Base-by-base conservation (phyloP, 176 grass and related monocot genomes). In the Cymbopogon citratus region DNA sequence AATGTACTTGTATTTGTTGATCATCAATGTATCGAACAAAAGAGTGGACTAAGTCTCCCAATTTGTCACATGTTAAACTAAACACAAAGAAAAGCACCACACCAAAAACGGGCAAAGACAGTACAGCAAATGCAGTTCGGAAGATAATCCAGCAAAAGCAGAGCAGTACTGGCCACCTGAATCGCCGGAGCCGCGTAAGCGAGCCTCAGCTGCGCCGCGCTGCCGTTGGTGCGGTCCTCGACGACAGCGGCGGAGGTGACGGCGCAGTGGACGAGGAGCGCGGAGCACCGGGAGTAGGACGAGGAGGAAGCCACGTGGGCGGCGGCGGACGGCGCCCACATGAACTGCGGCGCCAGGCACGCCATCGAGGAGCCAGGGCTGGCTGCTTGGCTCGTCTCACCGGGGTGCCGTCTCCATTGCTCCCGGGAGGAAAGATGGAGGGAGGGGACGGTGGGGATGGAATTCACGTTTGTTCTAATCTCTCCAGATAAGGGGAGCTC, bases 291-390 rank as follows among this genome's bases (percentile, higher is more conserved):
- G 63, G 71, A 83, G 59, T 62, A 27, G 15, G 73, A 65, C 5
- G 57, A 85, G 36, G 73, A 35, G 14, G 81, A 9, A 66, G n/a
- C 24, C 48, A 52, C 29, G 63, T 84, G 76, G 18, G 63, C n/a
- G 33, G 71, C 12, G 63, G 76, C 70, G 14, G 19, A 81, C 14
- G 79, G 49, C 23, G 72, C 87, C 87, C 87, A 89, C 77, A 43
- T 71, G 43, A 89, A 89, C 41, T 85, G 87, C 43, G 82, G 87
- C 31, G 82, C 87, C 7, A 89, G 82, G 54, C 77, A 89, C 71
- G 82, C 64, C 87, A 89, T 89, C 63, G 64, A 25, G 18, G 39
- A 68, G 31, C 51, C 63, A 33, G 39, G 27, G 25, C 60, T 31
- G 48, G 71, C 39, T 46, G 76, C 39, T 26, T 45, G 57, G 76